Evolutionary conservation across 371 early-diverging fungal species (phyloP), one percentile per base, ranked within the genome.

Genomic region (Mucor irregularis): DNA sequence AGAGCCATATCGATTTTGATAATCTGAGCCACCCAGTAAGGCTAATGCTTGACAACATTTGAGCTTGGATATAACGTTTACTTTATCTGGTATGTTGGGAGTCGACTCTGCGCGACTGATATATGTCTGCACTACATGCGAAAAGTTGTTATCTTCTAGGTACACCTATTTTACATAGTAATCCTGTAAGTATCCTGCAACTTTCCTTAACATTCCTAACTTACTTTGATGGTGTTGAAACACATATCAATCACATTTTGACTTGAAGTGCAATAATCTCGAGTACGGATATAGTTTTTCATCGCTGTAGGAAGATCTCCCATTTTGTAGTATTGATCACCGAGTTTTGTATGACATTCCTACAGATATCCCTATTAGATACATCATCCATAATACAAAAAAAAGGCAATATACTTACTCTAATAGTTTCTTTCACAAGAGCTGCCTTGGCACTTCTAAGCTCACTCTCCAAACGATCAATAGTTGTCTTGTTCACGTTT

Each of bases 161-260:
- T 83, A 82, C 49, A 84, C 83, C 88, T 88, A 54, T 16, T 46
- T 5, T 3, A 21, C 28, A 10, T 16, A 19, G 26, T 26, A n/a
- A 46, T 46, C n/a, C 21, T 43, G 5, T 6, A 13, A 22, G 22
- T 8, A 33, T 24, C 0, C 22, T 16, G 0, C 33, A 13, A n/a
- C 16, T 14, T 2, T 13, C 1, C 11, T 22, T 9, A 10, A 21
- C 8, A 3, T n/a, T 10, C 22, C 38, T 39, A 31, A 14, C 19
- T 49, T 68, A 88, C 93, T 76, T 87, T 82, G 71, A 92, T 90
- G 26, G 89, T 86, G 59, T 85, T 85, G 61, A 92, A 73, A 58
- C 90, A 91, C 83, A 90, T 86, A 35, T 92, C 92, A 37, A 91
- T 56, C 8, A 90, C 70, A 58, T 91, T 88, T 51, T 86, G 81